Evolutionary conservation across 1,284 basidiomycete genomes (phyloP).

Genomic region (Cutaneotrichosporon arboriforme): DNA sequence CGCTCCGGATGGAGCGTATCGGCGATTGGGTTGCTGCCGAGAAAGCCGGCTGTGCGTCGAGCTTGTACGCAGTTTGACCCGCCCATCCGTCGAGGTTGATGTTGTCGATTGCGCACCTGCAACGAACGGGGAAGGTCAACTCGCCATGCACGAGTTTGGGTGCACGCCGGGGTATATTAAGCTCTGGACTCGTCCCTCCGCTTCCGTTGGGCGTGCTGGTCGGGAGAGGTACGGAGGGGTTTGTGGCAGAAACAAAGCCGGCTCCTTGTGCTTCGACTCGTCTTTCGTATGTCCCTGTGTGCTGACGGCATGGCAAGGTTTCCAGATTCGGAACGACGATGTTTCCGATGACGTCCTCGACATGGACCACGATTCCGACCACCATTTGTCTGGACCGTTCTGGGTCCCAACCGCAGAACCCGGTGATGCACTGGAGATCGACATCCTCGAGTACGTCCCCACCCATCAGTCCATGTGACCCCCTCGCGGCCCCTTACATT

Average conservation of each 20-base stretch:
- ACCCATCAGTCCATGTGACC: not conserved
- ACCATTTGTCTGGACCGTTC: conserved; percentile 72
- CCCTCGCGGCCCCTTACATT: too few relatives aligned
- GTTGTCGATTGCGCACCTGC: too few relatives aligned
- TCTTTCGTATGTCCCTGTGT: not conserved
- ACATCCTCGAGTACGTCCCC: conserved; percentile 58
- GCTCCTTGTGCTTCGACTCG: not conserved
- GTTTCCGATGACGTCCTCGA: conserved; percentile 46
- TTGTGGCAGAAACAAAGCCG: not conserved
- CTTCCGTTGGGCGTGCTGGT: too few relatives aligned
- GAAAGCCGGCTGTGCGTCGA: not conserved
- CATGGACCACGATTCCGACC: conserved; percentile 54
- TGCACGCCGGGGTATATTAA: too few relatives aligned
- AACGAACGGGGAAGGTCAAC: too few relatives aligned
- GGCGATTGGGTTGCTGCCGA: too few relatives aligned
- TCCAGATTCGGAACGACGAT: conserved; percentile 68
- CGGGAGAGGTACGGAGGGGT: too few relatives aligned
- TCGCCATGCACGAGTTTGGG: too few relatives aligned
- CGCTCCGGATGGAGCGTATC: too few relatives aligned
- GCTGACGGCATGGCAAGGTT: not conserved
- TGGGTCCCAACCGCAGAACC: conserved; percentile 69
- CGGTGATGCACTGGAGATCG: conserved; percentile 69
- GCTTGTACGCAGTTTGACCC: too few relatives aligned
- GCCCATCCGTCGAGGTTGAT: too few relatives aligned
- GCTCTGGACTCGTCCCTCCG: too few relatives aligned